Evolutionary conservation across 257 asterid species (phyloP), one percentile per base, ranked within the genome.

Genomic region (Solanum virginianum): DNA sequence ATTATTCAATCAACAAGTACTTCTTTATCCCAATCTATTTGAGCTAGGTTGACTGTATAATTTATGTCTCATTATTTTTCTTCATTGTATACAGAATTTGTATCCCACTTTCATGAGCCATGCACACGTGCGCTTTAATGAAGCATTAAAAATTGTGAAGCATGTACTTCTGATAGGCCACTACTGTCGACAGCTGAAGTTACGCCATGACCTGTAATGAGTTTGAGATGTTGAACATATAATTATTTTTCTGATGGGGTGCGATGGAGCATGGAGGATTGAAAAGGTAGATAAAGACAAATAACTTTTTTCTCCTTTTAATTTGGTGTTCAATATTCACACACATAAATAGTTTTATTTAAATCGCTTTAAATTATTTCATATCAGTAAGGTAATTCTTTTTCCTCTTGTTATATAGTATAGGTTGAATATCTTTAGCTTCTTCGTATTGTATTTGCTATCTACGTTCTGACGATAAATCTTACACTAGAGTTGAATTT

Each of bases 41-140:
- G 17, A 15, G 51, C 51, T 7, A 9, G 26, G 12, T 72, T 66
- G 7, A 14, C 3, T 1, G 54, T 14, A 54, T 68, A 57, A 57
- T 57, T 57, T 7, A 17, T 17, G 11, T 45, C 53, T 84, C 49
- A 77, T 69, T 54, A 83, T 45, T 45, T 8, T 55, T 72, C 53
- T 87, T 84, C 84, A 66, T 84, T 68, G 24, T 69, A 32, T 88
- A 91, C 99, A 94, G 98, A 92, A 91, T 32, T 92, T 90, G 16
- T 89, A 70, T 92, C 98, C 83, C 98, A 94, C 36, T 94, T 95
- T 92, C 88, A 94, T 92, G 95, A 90, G 93, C 93, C 92, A 92
- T 26, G 97, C 98, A 32, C 36, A 29, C 75, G 95, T 94, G 85
- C 98, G 98, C 86, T 91, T 96, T 81, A 94, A 32, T 32, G 36